phyloP scores from a whole-genome alignment of 345 rosid genomes.

The Citrus unshiu region DNA sequence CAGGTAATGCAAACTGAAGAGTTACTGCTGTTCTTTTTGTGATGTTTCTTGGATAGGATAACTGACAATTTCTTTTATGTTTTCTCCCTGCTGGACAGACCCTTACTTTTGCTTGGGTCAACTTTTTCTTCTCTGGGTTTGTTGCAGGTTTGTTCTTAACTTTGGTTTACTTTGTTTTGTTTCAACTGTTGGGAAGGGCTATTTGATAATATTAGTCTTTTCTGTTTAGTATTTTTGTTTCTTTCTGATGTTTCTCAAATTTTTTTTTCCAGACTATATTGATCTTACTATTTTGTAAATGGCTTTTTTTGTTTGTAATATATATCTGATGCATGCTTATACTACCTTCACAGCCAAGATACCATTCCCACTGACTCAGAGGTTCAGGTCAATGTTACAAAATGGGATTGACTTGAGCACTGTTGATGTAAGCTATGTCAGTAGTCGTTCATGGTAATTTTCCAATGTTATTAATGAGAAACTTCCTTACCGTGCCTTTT shows the following conservation, averaged over 20 bases:
- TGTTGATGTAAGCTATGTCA: slow-evolving; percentile 97
- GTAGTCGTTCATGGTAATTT: slow-evolving; percentile 94
- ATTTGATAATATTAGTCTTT: background rate
- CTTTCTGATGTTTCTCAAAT: background rate
- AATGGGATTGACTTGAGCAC: slow-evolving; percentile 99
- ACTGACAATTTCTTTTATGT: slow-evolving; percentile 14
- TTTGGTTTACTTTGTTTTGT: background rate
- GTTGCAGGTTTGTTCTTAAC: slow-evolving; percentile 68
- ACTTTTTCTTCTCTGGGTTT: slow-evolving; percentile 99
- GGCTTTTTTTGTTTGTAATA: background rate
- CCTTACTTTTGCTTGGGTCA: slow-evolving; percentile 98
- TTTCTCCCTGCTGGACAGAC: slow-evolving; percentile 51
- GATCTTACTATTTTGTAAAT: background rate
- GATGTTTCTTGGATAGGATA: slow-evolving; percentile 5
- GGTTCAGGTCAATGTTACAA: slow-evolving; percentile 98
- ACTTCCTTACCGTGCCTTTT: background rate
- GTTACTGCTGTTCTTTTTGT: background rate
- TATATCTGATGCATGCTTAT: slow-evolving; percentile 4
- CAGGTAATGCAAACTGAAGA: slow-evolving; percentile 47
- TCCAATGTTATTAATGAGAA: background rate
- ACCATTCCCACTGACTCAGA: slow-evolving; percentile 95
- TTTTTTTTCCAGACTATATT: background rate
- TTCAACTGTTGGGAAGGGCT: background rate
- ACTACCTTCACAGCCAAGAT: slow-evolving; percentile 67
- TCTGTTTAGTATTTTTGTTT: background rate